Conservation (phyloP, 2,329 filamentous ascomycete genomes). For the Exophiala bonariae region DNA sequence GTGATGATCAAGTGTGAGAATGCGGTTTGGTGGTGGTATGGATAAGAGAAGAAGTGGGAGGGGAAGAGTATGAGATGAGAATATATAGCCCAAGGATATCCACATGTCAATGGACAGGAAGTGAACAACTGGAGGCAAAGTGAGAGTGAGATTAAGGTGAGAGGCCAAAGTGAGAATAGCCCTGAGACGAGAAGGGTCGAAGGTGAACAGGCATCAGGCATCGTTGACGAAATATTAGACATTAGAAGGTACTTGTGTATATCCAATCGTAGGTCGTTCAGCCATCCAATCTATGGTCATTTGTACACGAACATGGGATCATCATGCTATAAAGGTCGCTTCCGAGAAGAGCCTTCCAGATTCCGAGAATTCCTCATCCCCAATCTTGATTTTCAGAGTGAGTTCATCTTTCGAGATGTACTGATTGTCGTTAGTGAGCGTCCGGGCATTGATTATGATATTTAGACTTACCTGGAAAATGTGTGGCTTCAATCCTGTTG, state of each 20-base stretch:
- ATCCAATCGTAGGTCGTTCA: slow-evolving; percentile 34
- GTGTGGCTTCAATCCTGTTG: slow-evolving; percentile 91
- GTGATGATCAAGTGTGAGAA: too few species aligned
- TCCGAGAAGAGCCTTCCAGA: slow-evolving; percentile 80
- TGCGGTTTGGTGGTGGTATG: neutral
- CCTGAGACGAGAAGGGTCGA: neutral
- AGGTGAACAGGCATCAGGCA: slow-evolving; percentile 9
- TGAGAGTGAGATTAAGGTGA: slow-evolving; percentile 1
- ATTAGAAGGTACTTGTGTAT: slow-evolving; percentile 27
- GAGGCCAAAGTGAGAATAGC: neutral
- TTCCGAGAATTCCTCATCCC: slow-evolving; percentile 75
- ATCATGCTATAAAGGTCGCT: slow-evolving; percentile 88
- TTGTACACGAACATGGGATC: slow-evolving; percentile 1
- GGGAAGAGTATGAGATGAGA: neutral
- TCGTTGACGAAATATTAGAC: slow-evolving; percentile 18
- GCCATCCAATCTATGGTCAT: slow-evolving; percentile 21
- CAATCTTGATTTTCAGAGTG: slow-evolving; percentile 79
- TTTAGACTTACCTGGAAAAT: slow-evolving; percentile 80
- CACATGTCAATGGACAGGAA: neutral
- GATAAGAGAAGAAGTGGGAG: neutral
- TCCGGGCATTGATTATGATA: neutral
- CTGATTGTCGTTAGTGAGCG: slow-evolving; percentile 43
- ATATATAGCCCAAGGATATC: neutral
- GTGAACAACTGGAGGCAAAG: neutral
- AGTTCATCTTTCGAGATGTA: slow-evolving; percentile 68